Evolutionary conservation across 805 yeast genomes (phyloP).

Genomic region (Yueomyces sinensis): DNA sequence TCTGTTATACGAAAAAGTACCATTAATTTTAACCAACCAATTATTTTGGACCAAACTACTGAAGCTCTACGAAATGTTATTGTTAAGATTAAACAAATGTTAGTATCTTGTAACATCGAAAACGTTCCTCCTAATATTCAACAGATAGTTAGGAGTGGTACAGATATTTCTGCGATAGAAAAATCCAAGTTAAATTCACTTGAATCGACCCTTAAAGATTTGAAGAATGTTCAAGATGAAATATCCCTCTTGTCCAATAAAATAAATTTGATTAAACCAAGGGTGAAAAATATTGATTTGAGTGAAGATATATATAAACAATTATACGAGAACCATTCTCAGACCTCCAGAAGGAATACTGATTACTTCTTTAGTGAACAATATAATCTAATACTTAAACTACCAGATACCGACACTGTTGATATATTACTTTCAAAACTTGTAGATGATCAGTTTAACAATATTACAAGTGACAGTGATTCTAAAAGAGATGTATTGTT

Average conservation of each 20-base stretch:
- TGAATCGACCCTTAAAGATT: background rate
- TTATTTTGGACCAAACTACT: conserved; percentile 6
- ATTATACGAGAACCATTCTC: background rate
- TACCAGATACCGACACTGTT: background rate
- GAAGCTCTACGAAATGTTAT: conserved; percentile 3
- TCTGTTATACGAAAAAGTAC: background rate
- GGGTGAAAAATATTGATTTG: too few species aligned
- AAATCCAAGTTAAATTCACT: background rate
- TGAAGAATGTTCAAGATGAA: background rate
- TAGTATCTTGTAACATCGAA: background rate
- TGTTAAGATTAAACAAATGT: background rate
- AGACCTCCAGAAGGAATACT: too few species aligned
- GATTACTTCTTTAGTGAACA: background rate
- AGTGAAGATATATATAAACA: background rate
- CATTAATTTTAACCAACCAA: conserved; percentile 5
- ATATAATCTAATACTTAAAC: background rate
- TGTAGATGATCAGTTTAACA: background rate
- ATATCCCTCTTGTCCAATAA: background rate
- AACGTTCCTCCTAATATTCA: background rate
- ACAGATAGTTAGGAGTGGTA: background rate
- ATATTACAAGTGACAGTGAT: background rate
- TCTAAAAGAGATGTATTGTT: background rate
- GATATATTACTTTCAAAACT: background rate
- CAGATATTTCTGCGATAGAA: background rate
- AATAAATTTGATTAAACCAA: background rate